Evolutionary conservation across 129 eudicot genomes (phyloP).

Genomic region (Escallonia rubra): DNA sequence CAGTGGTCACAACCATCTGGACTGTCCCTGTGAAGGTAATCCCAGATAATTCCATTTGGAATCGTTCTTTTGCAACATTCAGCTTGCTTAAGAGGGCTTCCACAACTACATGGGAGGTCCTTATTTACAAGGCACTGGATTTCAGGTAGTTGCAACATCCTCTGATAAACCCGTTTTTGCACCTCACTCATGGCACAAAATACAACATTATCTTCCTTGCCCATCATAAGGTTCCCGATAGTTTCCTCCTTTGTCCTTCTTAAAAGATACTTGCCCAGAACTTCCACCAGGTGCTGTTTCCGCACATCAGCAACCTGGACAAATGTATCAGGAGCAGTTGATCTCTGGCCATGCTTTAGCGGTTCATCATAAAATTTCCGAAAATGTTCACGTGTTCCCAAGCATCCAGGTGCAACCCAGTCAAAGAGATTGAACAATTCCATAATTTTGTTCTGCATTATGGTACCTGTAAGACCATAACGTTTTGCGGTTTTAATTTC

Average conservation of each 20-base stretch:
- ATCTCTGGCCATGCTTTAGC: constrained; percentile 90
- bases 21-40: constrained; percentile 75
- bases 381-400: constrained; percentile 92
- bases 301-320: constrained; percentile 70
- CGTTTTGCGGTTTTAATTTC: constrained; percentile 61
- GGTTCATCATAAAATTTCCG: constrained; percentile 84
- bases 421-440: constrained; percentile 91
- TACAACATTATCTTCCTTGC: constrained; percentile 97
- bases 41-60: constrained; percentile 80
- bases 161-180: constrained; percentile 81
- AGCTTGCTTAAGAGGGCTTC: constrained; percentile 90
- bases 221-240: constrained; percentile 91
- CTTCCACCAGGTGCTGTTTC: constrained; percentile 70
- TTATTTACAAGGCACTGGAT: constrained; percentile 79
- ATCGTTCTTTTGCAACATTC: constrained; percentile 90
- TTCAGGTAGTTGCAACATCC: constrained; percentile 77
- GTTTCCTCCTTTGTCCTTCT: constrained; percentile 98
- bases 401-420: constrained; percentile 78
- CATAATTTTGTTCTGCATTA: constrained; percentile 96
- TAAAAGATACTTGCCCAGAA: constrained; percentile 55
- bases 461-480: constrained; percentile 89
- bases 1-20: constrained; percentile 93
- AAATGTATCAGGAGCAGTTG: constrained; percentile 70
- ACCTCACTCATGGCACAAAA: constrained; percentile 93
- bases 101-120: constrained; percentile 81